Evolutionary conservation across 257 asterid genomes (phyloP).

Genomic region (Coffea eugenioides): DNA sequence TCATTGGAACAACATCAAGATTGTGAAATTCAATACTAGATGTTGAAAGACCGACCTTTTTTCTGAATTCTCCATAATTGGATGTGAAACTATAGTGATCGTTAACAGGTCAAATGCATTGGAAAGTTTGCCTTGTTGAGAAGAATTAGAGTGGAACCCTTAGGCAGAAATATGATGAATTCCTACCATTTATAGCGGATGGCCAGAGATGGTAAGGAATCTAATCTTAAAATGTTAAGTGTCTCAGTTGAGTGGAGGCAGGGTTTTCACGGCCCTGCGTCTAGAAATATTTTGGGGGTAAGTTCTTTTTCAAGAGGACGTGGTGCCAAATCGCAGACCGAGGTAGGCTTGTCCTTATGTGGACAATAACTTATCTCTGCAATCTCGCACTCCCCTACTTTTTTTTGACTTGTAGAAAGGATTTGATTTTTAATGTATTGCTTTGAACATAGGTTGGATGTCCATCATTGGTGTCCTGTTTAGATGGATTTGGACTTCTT

Average conservation of each 20-base stretch:
- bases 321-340: slow-evolving; percentile 35
- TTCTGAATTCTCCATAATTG: neutral
- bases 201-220: neutral
- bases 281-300: slow-evolving; percentile 1
- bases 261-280: neutral
- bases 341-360: slow-evolving; percentile 59
- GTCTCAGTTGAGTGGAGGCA: neutral
- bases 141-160: neutral
- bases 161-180: neutral
- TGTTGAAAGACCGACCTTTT: neutral
- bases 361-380: slow-evolving; percentile 48
- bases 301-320: slow-evolving; percentile 36
- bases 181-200: neutral
- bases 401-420: slow-evolving; percentile 35
- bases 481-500: slow-evolving; percentile 53
- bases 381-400: slow-evolving; percentile 31
- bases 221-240: neutral
- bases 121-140: neutral
- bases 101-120: too few relatives aligned
- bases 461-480: slow-evolving; percentile 41
- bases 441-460: slow-evolving; percentile 61
- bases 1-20: neutral
- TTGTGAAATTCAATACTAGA: neutral
- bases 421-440: slow-evolving; percentile 47
- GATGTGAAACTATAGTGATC: neutral